Evolutionary conservation across 1,284 basidiomycete genomes (phyloP).

Genomic region (Cryptococcus depauperatus): DNA sequence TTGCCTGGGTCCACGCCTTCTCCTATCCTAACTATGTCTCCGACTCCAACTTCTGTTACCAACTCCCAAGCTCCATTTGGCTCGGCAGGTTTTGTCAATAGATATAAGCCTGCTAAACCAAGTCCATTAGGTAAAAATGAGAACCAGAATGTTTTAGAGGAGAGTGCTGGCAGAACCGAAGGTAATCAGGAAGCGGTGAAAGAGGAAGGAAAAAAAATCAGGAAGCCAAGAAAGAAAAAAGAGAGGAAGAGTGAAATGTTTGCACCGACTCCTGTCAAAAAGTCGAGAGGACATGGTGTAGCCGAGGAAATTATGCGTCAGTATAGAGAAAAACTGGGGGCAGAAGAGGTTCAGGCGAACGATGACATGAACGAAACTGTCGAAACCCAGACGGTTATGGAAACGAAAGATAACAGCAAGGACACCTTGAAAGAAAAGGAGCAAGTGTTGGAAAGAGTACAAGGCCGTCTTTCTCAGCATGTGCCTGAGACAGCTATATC

Average conservation of each 20-base stretch:
- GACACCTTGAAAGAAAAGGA: not conserved
- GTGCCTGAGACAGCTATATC: not conserved
- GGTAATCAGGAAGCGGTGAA: not conserved
- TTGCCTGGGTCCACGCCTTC: not conserved
- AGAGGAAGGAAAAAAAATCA: not conserved
- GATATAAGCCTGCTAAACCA: slow-evolving; percentile 23
- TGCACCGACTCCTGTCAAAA: not conserved
- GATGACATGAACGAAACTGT: not conserved
- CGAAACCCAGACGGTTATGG: not conserved
- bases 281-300: too few species aligned
- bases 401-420: not conserved
- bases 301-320: not conserved
- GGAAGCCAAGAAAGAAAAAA: slow-evolving; percentile 2
- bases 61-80: not conserved
- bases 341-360: slow-evolving; percentile 2
- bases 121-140: slow-evolving; percentile 21
- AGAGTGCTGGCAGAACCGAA: not conserved
- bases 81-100: slow-evolving; percentile 4
- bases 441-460: not conserved
- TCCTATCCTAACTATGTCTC: not conserved
- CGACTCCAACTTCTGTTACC: not conserved
- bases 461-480: not conserved
- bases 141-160: slow-evolving; percentile 1
- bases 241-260: slow-evolving; percentile 1
- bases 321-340: not conserved